Base-by-base conservation (phyloP, 2,329 filamentous ascomycete genomes). In the Blastomyces parvus region DNA sequence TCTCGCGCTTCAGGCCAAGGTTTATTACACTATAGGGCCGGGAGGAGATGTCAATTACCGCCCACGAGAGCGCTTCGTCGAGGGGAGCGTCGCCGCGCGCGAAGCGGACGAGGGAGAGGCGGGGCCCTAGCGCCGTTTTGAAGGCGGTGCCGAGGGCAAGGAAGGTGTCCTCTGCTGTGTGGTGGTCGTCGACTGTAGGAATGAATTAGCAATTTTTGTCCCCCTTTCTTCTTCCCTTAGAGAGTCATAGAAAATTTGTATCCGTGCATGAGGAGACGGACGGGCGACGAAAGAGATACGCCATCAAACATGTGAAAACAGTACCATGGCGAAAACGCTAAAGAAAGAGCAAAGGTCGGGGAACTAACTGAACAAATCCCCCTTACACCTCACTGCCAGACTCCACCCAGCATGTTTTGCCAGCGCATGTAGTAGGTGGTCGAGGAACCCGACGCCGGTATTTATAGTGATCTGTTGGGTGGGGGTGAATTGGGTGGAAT, bases 381-480 rank as follows among this genome's bases (percentile, higher is more conserved):
- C 94, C 75, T 88, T 84, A 77, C 91, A 95, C 67, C 86, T 82
- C 63, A 99, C 81, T 40, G 86, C 86, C 70, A 99, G 78, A 79
- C 89, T 94, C 94, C 93, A 97, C 66, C 94, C 93, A 6, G 89
- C 87, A 78, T 99, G 94, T 79, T 99, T 97, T 60, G 94, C 90
- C 62, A 97, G 83, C 6, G 94, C 94, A 78, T 99, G 94, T 60
- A 97, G 84, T 93, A 99, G 97, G 81, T 99, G 94, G 80, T 99
- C 94, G 63, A 99, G 83, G 78, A 99, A 99, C 64, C 94, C 94
- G 76, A 99, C 96, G 67, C 94, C 94, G 0, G 93, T 96, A 82
- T 90, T 87, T 68, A 97, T 83, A 73, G 86, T 86, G 74, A 97
- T 97, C 65, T 86, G 86, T 77, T 97, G 94, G 52, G 87, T 89